Conservation (phyloP, 2,329 filamentous ascomycete genomes). For the Hymenoscyphus fraxineus region DNA sequence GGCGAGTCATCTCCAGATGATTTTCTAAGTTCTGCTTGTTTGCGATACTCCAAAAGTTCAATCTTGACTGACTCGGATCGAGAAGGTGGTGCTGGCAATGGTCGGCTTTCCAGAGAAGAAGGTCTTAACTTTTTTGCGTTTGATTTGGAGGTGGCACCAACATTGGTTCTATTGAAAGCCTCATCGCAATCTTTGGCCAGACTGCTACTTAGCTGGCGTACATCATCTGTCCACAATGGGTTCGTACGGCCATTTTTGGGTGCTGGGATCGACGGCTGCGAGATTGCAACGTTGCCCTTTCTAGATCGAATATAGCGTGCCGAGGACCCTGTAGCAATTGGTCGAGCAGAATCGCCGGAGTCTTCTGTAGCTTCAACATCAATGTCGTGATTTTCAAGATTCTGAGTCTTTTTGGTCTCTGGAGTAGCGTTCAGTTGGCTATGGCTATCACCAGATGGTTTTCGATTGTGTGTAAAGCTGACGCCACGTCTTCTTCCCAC, state of each 20-base stretch:
- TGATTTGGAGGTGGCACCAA: conserved; percentile 27
- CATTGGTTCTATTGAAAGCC: conserved; percentile 72
- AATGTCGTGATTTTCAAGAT: conserved; percentile 21
- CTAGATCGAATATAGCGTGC: conserved; percentile 32
- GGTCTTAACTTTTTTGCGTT: conserved; percentile 12
- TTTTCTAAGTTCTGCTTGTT: conserved; percentile 31
- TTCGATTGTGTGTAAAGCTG: conserved; percentile 55
- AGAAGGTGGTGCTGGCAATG: conserved; percentile 32
- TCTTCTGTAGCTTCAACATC: conserved; percentile 26
- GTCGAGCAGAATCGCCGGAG: conserved; percentile 19
- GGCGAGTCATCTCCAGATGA: conserved; percentile 35
- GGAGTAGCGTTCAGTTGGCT: conserved; percentile 13
- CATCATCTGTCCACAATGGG: conserved; percentile 63
- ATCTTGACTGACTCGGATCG: conserved; percentile 31
- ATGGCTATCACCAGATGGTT: conserved; percentile 14
- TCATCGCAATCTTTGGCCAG: conserved; percentile 89
- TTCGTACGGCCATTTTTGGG: conserved; percentile 22
- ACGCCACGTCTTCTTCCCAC: conserved; percentile 58
- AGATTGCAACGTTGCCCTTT: conserved; percentile 20
- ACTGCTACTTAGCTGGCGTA: conserved; percentile 77
- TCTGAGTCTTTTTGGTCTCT: not conserved
- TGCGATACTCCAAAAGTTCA: conserved; percentile 31
- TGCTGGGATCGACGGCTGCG: conserved; percentile 11
- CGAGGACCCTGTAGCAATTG: conserved; percentile 19
- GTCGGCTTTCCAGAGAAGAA: conserved; percentile 26